Percentiles rank a stretch among this genome's conserved stretches.
Conservation (phyloP, 1,284 basidiomycete genomes). For the Ceratorhiza oryzae-sativae region DNA sequence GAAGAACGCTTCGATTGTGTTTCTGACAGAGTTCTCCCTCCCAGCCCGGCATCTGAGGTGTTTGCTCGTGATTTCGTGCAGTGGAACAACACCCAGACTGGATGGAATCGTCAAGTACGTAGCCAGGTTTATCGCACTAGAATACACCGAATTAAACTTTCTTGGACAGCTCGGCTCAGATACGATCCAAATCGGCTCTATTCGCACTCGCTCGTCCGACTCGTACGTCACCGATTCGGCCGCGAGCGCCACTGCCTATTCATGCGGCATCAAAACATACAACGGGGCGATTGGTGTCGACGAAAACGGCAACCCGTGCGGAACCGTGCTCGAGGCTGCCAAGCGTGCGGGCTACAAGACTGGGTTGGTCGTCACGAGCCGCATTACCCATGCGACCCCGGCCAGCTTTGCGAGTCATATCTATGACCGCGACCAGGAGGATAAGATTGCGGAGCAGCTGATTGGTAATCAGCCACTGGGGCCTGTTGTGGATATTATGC, state of each 20-base stretch:
- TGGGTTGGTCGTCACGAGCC: conserved; percentile 48
- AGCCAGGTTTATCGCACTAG: not conserved
- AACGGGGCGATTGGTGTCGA: conserved; percentile 50
- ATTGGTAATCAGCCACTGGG: conserved; percentile 48
- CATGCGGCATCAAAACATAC: conserved; percentile 47
- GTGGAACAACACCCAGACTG: conserved; percentile 36
- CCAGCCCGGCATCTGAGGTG: conserved; percentile 48
- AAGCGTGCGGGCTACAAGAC: conserved; percentile 48
- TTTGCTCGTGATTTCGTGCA: conserved; percentile 48
- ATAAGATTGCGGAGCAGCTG: conserved; percentile 48
- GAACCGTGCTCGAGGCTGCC: conserved; percentile 50
- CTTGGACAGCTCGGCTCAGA: conserved; percentile 45
- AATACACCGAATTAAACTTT: not conserved
- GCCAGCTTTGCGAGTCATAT: conserved; percentile 48
- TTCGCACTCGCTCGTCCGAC: conserved; percentile 48
- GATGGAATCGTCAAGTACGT: conserved; percentile 40
- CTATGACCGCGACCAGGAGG: conserved; percentile 49
- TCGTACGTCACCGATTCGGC: conserved; percentile 50
- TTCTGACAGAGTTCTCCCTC: not conserved
- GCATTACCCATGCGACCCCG: conserved; percentile 50
- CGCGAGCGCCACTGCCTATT: conserved; percentile 49
- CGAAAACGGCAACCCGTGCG: conserved; percentile 48
- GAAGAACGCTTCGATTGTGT: too few species aligned
- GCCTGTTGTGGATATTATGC: conserved; percentile 46
- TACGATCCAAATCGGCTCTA: conserved; percentile 47